Evolutionary conservation across 768 basidiomycete genomes (phyloP).

Genomic region (Lyophyllum atratum): DNA sequence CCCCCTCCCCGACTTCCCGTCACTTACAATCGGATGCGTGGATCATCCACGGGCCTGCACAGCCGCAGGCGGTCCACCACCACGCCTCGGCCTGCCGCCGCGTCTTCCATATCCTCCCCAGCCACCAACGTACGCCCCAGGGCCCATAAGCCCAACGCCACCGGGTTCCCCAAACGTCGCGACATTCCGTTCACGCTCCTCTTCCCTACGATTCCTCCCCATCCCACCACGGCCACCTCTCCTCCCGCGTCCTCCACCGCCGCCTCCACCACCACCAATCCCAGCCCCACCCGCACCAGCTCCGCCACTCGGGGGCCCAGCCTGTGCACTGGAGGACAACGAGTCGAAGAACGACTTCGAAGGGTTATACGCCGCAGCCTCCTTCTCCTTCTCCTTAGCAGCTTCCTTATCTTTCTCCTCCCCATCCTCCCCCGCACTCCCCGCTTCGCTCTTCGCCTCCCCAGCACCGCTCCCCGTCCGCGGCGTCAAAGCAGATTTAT

Average conservation of each 20-base stretch:
- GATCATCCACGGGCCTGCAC: not conserved
- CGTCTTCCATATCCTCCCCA: slow-evolving; percentile 70
- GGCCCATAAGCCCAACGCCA: slow-evolving; percentile 75
- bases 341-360: slow-evolving; percentile 83
- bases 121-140: slow-evolving; percentile 76
- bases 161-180: slow-evolving; percentile 89
- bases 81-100: slow-evolving; percentile 37
- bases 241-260: slow-evolving; percentile 30
- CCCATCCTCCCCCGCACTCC: slow-evolving; percentile 27
- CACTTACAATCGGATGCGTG: not conserved
- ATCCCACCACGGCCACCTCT: slow-evolving; percentile 45
- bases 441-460: slow-evolving; percentile 28
- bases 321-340: slow-evolving; percentile 40
- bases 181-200: slow-evolving; percentile 82
- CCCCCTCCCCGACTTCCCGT: not conserved
- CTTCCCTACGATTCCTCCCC: slow-evolving; percentile 74
- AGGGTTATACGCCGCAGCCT: slow-evolving; percentile 66
- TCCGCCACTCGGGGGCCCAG: slow-evolving; percentile 14
- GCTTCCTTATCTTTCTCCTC: slow-evolving; percentile 23
- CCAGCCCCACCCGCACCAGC: not conserved
- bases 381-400: slow-evolving; percentile 37
- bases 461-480: slow-evolving; percentile 21
- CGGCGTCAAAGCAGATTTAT: slow-evolving; percentile 61
- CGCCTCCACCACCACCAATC: slow-evolving; percentile 36
- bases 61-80: slow-evolving; percentile 15